Base-by-base conservation (phyloP, 192 early-diverging fungal genomes). In the Entomortierella lignicola region DNA sequence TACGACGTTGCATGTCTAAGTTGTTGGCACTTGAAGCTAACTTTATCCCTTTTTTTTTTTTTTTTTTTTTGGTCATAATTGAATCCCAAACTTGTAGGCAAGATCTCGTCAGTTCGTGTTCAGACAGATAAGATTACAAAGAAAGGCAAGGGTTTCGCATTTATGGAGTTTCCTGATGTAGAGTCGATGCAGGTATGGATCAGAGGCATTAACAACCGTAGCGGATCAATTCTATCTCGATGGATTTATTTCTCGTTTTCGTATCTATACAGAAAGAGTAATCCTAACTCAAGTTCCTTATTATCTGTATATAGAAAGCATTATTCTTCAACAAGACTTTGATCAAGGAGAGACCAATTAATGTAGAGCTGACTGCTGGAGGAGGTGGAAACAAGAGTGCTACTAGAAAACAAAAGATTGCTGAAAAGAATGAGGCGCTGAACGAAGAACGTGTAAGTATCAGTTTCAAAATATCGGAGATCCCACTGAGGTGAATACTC, bases 141-240 rank as follows among this genome's bases (percentile, higher is more conserved):
- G 53, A 91, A 91, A 74, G 88, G 88, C 63, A 89, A 90, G 53
- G 91, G 91, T 2, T 93, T 91, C 81, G 90, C 91, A 25, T 93
- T 93, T 82, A 80, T 89, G 32, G 91, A 93, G 73, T 88, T 93
- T 60, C 83, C 74, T 17, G 79, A 80, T 31, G 70, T 85, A 20
- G 81, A 82, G 12, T 66, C 87, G 32, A 59, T 91, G 72, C 89
- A 85, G 64, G 84, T 84, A 83, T 63, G 26, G 18, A 1, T 17
- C 3, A 34, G 20, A 20, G 21, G 41, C 25, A 26, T 30, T n/a
- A 27, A 27, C 17, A 20, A 20, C 31, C 43, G 32, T 23, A 23
- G 8, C 6, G 3, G 52, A 27, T 8, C 10, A 8, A 4, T 54
- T 3, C 4, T 17, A 25, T 54, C 26, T 11, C 47, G 5, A 50